Evolutionary conservation across 176 grass and related monocot species (phyloP).

Genomic region (Ampelocalamus luodianensis): DNA sequence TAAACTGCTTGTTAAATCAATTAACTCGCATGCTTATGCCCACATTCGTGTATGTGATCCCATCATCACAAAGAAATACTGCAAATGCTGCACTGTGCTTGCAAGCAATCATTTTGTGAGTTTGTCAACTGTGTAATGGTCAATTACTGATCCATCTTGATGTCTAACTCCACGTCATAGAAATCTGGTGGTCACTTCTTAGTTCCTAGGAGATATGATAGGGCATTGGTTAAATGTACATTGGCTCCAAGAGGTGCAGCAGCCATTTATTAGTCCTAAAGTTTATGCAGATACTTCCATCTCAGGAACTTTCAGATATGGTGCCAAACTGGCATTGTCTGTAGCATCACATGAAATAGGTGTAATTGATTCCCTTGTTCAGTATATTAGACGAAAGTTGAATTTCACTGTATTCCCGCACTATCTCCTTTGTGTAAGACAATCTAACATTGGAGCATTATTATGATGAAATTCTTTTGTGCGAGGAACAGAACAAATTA

Average conservation of each 20-base stretch:
- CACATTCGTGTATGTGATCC: neutral
- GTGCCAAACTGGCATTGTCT: neutral
- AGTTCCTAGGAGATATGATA: neutral
- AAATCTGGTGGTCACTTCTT: no score
- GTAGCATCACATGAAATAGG: neutral
- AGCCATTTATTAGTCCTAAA: neutral
- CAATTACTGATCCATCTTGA: no score
- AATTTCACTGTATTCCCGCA: neutral
- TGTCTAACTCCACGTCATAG: no score
- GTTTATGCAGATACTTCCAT: neutral
- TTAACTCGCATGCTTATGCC: neutral
- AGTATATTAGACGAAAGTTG: neutral
- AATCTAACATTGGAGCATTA: neutral
- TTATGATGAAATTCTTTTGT: neutral
- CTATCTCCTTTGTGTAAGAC: neutral
- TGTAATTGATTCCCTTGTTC: neutral
- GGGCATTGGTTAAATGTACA: neutral
- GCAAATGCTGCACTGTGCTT: neutral
- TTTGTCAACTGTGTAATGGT: no score
- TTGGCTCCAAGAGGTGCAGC: neutral
- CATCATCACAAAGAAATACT: neutral
- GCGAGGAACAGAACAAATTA: neutral
- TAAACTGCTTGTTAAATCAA: neutral
- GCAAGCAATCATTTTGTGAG: no score
- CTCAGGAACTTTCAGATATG: neutral